These are phyloP conservation scores for Heliamphora pulchella DNA, from an alignment of 179 eudicot genomes.

Conservation along the genomic window DNA sequence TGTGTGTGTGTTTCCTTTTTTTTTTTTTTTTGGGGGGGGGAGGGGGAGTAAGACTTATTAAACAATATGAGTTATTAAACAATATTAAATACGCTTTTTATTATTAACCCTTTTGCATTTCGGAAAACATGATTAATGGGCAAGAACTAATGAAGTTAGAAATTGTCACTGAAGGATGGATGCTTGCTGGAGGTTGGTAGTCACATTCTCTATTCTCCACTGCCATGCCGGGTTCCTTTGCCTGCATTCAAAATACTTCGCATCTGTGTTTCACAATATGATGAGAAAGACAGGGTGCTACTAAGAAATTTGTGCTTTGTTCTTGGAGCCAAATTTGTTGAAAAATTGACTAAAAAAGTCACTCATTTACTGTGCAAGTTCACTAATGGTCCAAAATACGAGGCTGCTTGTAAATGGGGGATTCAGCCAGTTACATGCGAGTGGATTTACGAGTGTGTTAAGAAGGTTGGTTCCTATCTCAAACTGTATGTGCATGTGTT, in stretches of 20 bases:
- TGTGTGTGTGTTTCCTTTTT: neutral
- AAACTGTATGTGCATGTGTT: neutral
- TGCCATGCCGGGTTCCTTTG: slow-evolving; percentile 80
- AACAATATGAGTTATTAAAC: too few relatives aligned
- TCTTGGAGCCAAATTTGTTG: slow-evolving; percentile 70
- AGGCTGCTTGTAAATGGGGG: slow-evolving; percentile 76
- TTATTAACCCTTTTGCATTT: neutral
- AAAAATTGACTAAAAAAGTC: slow-evolving; percentile 60
- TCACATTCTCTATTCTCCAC: slow-evolving; percentile 92
- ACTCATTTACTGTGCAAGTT: slow-evolving; percentile 83
- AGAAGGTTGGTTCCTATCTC: slow-evolving; percentile 42
- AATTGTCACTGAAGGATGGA: slow-evolving; percentile 48
- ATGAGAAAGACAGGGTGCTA: slow-evolving; percentile 61
- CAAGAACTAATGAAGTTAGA: slow-evolving; percentile 24
- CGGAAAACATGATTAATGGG: neutral
- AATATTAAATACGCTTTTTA: too few relatives aligned
- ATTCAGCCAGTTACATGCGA: slow-evolving; percentile 56
- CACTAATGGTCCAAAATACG: slow-evolving; percentile 71
- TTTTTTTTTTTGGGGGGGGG: neutral
- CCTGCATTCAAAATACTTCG: slow-evolving; percentile 63
- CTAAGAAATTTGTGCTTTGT: slow-evolving; percentile 77
- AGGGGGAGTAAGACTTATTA: too few relatives aligned
- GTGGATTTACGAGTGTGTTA: slow-evolving; percentile 84
- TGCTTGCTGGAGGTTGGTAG: slow-evolving; percentile 64
- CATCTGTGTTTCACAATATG: slow-evolving; percentile 79